Evolutionary conservation across 2,329 filamentous ascomycete genomes (phyloP), one percentile per base, ranked within the genome.

Genomic region (Cladosporium colombiae): DNA sequence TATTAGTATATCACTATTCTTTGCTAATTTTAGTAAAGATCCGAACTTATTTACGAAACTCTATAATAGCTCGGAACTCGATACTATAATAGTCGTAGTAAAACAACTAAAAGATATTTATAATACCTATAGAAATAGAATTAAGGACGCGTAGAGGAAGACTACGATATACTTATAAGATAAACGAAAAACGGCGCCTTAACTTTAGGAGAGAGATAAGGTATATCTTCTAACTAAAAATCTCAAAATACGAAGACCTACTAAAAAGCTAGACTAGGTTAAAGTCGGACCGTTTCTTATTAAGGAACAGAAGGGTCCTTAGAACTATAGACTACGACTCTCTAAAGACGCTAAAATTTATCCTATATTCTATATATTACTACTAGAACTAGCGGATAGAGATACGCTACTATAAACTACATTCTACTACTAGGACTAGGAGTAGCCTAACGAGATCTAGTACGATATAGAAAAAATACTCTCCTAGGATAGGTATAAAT

Each of bases 161-260:
- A 62, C 23, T 23, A 4, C 11, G 27, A 31, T 25, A 18, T 62
- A 62, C n/a, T 18, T 62, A 33, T 11, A 52, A 2, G 5, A 52
- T 14, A 62, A 68, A 44, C 23, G 27, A 13, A 65, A 64, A 58
- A 68, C 33, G 37, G 64, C 13, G 29, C 64, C 60, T 59, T 23
- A 65, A 35, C 68, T 70, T 61, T 66, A 68, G 60, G 31, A 61
- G 63, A 65, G 65, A 64, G 65, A 70, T 67, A 70, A 70, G 57
- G 65, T 70, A n/a, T 70, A 68, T 44, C 62, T 70, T 23, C 59
- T 68, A 31, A 66, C 6, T 11, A 64, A 65, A 44, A 70, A 67
- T 27, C 55, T 68, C 23, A 62, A 62, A 59, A 65, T 61, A 52
- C 55, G 62, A 57, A 55, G 59, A 62, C 53, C 23, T 14, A 70